Conservation (phyloP, 495 filamentous ascomycete species). For the Penicillium taxi region DNA sequence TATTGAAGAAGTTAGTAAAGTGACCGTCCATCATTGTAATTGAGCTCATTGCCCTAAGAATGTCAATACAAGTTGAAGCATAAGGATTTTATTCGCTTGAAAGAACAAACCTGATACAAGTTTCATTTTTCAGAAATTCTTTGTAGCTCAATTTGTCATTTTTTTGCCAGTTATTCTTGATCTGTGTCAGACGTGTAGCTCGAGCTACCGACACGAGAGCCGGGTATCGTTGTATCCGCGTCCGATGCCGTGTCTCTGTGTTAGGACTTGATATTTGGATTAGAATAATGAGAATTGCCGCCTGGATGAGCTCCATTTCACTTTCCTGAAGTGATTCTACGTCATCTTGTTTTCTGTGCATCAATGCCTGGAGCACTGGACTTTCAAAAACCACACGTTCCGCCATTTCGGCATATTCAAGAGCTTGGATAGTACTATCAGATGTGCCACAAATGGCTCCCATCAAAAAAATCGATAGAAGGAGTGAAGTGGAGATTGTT, state of each 20-base stretch:
- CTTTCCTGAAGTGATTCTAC: not conserved
- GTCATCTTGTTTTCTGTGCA: not conserved
- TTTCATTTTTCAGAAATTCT: slow-evolving; percentile 6
- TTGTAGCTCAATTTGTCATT: not conserved
- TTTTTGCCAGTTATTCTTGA: slow-evolving; percentile 10
- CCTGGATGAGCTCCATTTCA: slow-evolving; percentile 10
- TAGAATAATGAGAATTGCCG: slow-evolving; percentile 10
- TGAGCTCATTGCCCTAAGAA: slow-evolving; percentile 13
- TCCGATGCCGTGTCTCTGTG: slow-evolving; percentile 4
- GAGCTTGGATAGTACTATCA: not conserved
- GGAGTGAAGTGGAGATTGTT: slow-evolving; percentile 1
- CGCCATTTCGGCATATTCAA: slow-evolving; percentile 4
- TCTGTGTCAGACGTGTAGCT: slow-evolving; percentile 2
- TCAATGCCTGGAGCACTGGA: slow-evolving; percentile 1
- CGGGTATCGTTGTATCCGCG: slow-evolving; percentile 12
- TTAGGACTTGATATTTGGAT: slow-evolving; percentile 10
- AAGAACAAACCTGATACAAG: slow-evolving; percentile 8
- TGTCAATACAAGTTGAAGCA: no score
- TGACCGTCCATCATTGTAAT: slow-evolving; percentile 14
- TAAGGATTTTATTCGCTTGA: not conserved
- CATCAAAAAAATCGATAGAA: slow-evolving; percentile 9
- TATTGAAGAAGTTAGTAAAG: slow-evolving; percentile 16
- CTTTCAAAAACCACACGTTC: slow-evolving; percentile 9
- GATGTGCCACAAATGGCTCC: slow-evolving; percentile 8
- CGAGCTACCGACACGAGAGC: slow-evolving; percentile 14